phyloP scores from a whole-genome alignment of 2,329 filamentous ascomycete species.

The Lecanicillium sp. region DNA sequence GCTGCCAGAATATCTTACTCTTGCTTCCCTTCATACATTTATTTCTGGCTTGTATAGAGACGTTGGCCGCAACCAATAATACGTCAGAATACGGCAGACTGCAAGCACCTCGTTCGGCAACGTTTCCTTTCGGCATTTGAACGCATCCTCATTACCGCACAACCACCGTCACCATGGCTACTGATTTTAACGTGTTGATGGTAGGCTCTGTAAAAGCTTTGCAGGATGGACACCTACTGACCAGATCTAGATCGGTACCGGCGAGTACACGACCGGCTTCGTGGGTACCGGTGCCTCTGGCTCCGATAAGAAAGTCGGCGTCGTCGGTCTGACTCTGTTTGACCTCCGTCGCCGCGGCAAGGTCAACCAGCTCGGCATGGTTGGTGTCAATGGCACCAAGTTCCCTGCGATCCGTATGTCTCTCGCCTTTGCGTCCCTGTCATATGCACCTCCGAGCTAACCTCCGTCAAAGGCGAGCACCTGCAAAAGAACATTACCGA shows the following conservation, averaged over 20 bases:
- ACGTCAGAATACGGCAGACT: too few species aligned
- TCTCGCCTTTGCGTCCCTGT: not conserved
- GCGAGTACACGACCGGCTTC: constrained; percentile 95
- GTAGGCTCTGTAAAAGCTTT: too few species aligned
- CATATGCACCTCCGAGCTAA: too few species aligned
- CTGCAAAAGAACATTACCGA: constrained; percentile 80
- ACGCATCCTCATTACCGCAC: not conserved
- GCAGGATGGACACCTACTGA: too few species aligned
- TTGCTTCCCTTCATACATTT: too few species aligned
- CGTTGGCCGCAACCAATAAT: too few species aligned
- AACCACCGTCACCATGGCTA: constrained; percentile 4
- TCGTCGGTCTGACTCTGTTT: constrained; percentile 84
- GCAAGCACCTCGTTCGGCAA: too few species aligned
- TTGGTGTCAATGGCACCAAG: constrained; percentile 79
- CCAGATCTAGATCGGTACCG: constrained; percentile 64
- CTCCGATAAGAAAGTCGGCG: constrained; percentile 94
- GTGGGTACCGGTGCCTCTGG: constrained; percentile 75
- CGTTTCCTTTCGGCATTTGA: too few species aligned
- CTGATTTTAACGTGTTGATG: constrained; percentile 7
- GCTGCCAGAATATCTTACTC: too few species aligned
- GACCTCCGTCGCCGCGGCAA: constrained; percentile 84
- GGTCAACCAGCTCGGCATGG: constrained; percentile 81
- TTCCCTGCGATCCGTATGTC: constrained; percentile 80
- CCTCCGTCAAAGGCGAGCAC: constrained; percentile 80
- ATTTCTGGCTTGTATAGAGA: not conserved